A percentile compares a stretch with the other conserved stretches of the same genome.
phyloP scores from a whole-genome alignment of 345 rosid species.

The Citropsis articulata region DNA sequence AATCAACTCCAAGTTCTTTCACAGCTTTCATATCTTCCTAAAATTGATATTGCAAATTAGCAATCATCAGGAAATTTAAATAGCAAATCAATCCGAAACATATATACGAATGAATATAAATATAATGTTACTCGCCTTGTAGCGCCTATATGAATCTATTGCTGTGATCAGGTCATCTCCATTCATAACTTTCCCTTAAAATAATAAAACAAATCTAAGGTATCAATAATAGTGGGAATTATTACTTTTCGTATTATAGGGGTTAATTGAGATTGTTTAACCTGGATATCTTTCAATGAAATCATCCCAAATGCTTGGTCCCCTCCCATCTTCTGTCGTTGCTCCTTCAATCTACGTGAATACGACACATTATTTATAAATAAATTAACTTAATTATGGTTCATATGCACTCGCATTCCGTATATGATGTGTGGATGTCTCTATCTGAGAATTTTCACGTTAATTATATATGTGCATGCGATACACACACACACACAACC shows the following conservation, averaged over 20 bases:
- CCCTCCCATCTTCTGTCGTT: conserved; percentile 24
- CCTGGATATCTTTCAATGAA: conserved; percentile 27
- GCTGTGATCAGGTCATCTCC: conserved; percentile 3
- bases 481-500: background rate
- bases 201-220: too few species aligned
- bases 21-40: conserved; percentile 34
- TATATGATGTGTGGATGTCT: too few species aligned
- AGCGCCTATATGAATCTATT: conserved; percentile 41
- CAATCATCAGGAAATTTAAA: background rate
- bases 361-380: too few species aligned
- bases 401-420: too few species aligned
- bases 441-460: too few species aligned
- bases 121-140: conserved; percentile 22
- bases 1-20: conserved; percentile 34
- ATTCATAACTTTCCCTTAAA: background rate
- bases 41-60: background rate
- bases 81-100: background rate
- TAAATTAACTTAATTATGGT: too few species aligned
- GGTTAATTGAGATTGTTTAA: background rate
- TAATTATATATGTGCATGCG: too few species aligned
- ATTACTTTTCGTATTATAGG: background rate
- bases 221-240: too few species aligned
- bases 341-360: conserved; percentile 31
- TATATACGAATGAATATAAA: too few species aligned
- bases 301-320: conserved; percentile 39